Base-by-base conservation (phyloP, 345 rosid species). In the Brassica incana region DNA sequence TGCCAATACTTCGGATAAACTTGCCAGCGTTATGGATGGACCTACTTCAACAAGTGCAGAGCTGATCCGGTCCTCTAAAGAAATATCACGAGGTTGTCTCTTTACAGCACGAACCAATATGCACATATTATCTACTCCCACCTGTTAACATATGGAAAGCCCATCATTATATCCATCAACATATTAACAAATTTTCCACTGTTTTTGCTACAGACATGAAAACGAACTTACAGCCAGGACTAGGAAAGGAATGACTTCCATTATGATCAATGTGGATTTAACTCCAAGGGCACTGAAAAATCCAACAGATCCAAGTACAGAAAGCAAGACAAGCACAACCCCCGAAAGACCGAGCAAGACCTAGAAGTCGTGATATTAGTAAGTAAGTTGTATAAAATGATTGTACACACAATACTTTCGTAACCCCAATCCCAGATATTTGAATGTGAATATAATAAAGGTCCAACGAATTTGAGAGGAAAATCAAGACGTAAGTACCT, bases 101-200 rank as follows among this genome's bases (percentile, higher is more conserved):
- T 95, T 95, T 74, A 95, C 97, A 85, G 99, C 94, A 85, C 90
- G 94, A 82, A 95, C 96, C 89, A 95, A 84, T 83, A 95, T 93
- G 82, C 97, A 95, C 99, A 95, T 95, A 80, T 95, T 95, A 78
- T 95, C 99, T 83, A 95, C 99, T 77, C 99, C 99, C 36, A 95
- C 99, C 99, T 95, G 77, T 78, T 61, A 61, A 40, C 23, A 25
- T 75, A 59, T 66, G 45, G 27, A 38, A 30, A 80, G 48, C 18
- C 23, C 70, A 65, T 81, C 56, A 59, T 50, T 59, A 52, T 48
- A 66, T 59, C 27, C 73, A 58, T 72, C 69, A 71, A 10, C 60
- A 58, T 9, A 62, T 67, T 8, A 74, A 59, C 60, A 67, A 76
- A 56, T 29, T 65, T 72, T 66, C 29, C 74, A 60, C 14, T 43